Percentiles rank a stretch among this genome's conserved stretches.
phyloP scores from a whole-genome alignment of 495 filamentous ascomycete genomes.

The Mytilinidion resinicola region DNA sequence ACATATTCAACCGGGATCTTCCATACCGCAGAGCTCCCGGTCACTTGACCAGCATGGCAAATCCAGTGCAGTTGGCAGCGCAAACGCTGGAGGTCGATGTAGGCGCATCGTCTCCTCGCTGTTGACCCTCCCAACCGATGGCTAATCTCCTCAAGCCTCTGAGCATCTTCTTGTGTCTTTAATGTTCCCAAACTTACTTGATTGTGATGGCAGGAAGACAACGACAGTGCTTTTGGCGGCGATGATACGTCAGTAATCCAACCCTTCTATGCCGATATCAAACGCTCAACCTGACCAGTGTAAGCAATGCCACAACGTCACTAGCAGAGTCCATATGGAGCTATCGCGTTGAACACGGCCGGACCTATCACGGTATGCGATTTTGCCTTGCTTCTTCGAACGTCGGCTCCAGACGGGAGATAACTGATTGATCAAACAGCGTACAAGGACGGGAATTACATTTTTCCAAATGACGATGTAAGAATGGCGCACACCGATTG shows the following conservation, averaged over 20 bases:
- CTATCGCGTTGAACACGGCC: constrained; percentile 29
- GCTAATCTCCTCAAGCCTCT: background rate
- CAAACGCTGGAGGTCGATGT: constrained; percentile 18
- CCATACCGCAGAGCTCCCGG: too few relatives aligned
- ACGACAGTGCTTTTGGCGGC: constrained; percentile 1
- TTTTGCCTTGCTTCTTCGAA: background rate
- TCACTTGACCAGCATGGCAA: background rate
- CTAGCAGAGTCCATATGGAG: constrained; percentile 28
- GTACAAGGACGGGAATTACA: constrained; percentile 36
- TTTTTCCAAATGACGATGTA: constrained; percentile 48
- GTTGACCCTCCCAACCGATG: background rate
- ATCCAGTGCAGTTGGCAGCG: background rate
- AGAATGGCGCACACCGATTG: background rate
- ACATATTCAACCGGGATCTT: too few relatives aligned
- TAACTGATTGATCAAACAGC: constrained; percentile 8
- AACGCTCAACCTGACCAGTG: background rate
- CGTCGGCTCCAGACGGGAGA: background rate
- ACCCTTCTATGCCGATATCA: too few relatives aligned
- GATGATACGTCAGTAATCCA: background rate
- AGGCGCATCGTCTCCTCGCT: background rate
- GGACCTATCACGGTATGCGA: constrained; percentile 31
- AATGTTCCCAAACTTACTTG: background rate
- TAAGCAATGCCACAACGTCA: constrained; percentile 24
- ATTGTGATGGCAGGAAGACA: background rate
- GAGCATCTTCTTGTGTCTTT: background rate